Base-by-base conservation (phyloP, 148 eudicot species). In the Salicornia ramosissima region DNA sequence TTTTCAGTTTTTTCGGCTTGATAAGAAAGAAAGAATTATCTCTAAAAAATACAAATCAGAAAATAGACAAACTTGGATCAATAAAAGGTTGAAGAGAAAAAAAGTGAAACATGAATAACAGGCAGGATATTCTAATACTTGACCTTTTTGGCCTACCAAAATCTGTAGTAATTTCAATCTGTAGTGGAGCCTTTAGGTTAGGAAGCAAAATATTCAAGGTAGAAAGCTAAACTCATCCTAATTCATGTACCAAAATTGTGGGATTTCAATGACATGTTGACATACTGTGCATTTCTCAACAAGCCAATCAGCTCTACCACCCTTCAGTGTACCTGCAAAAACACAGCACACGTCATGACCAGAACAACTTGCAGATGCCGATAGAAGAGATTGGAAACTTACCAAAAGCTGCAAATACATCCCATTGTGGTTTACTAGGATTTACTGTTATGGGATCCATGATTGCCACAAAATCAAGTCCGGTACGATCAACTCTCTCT, bases 291-390 rank as follows among this genome's bases (percentile, higher is more conserved):
- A 90, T 80, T 90, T 94, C 88, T 94, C 97, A 68, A 90, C 84
- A 66, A 94, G 97, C 99, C 99, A 94, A 62, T 90, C 99, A 74
- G 86, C 87, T 36, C 98, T 88, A 42, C 98, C 97, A 33, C 98
- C 99, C 83, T 94, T 94, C 59, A 94, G 69, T 57, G 96, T 81
- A 54, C 97, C 99, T 94, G 78, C 36, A 75, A 26, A 72, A 58
- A 33, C 61, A 60, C 68, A 29, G 34, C 14, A 47, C 13, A 73
- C 65, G 75, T 75, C 55, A 74, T 46, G 56, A 64, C 24, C 33
- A 40, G 16, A 72, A 62, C 25, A 29, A 64, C 51, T 46, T 2
- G 28, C 2, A 24, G 69, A 33, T 67, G 56, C 16, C 45, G 9
- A 51, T 39, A 28, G n/a, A 71, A 18, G 18, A 57, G 29, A 15